Evolutionary conservation across 129 eudicot genomes (phyloP).

Genomic region (Helichrysum umbraculigerum): DNA sequence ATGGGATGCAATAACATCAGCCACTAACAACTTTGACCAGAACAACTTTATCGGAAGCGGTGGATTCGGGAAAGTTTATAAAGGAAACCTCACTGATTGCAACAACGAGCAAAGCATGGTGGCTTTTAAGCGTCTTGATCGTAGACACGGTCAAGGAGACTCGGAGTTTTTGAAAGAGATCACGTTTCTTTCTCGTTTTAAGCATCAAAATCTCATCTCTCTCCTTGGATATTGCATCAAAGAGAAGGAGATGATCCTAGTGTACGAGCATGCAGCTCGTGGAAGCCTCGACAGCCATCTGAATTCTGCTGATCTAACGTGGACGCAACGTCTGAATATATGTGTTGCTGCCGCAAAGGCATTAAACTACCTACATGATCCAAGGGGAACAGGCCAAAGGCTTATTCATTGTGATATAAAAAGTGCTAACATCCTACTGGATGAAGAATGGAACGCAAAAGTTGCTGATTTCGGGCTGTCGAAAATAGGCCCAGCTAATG

Average conservation of each 20-base stretch:
- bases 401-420: constrained; percentile 11
- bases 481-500: constrained; percentile 14
- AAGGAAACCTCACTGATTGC: too few species aligned
- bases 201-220: neutral
- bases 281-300: constrained; percentile 9
- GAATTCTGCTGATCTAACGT: neutral
- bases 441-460: constrained; percentile 12
- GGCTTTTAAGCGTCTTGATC: too few species aligned
- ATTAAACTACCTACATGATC: neutral
- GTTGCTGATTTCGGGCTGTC: constrained; percentile 21
- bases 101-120: too few species aligned
- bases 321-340: constrained; percentile 17
- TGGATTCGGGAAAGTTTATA: too few species aligned
- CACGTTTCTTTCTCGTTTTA: neutral
- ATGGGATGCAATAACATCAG: too few species aligned
- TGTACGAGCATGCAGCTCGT: neutral
- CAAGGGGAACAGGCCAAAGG: neutral
- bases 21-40: too few species aligned
- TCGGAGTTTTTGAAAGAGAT: neutral
- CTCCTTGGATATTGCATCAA: neutral
- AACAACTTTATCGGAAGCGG: too few species aligned
- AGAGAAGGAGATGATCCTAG: neutral
- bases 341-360: neutral
- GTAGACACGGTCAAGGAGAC: too few species aligned
- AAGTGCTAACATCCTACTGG: constrained; percentile 1